phyloP scores from a whole-genome alignment of 805 yeast species.

The Saccharomycopsis fermentans region DNA sequence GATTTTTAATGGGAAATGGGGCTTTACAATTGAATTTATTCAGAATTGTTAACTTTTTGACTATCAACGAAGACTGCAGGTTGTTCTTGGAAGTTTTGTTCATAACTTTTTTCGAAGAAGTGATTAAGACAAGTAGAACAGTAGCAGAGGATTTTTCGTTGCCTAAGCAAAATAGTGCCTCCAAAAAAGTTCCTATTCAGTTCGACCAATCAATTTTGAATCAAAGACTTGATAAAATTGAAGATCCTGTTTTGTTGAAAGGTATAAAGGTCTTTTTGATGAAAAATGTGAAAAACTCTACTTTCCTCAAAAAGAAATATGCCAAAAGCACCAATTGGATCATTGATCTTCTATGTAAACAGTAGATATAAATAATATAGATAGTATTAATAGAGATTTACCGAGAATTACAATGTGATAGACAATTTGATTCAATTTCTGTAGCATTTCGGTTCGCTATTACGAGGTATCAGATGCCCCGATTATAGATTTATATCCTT shows the following conservation, averaged over 20 bases:
- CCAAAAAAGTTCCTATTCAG: constrained; percentile 22
- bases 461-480: neutral
- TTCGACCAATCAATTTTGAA: constrained; percentile 27
- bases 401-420: neutral
- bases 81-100: constrained; percentile 67
- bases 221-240: constrained; percentile 29
- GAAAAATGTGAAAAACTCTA: constrained; percentile 35
- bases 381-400: too few relatives aligned
- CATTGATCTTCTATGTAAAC: constrained; percentile 5
- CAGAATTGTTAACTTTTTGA: constrained; percentile 62
- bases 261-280: constrained; percentile 59
- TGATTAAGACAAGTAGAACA: constrained; percentile 47
- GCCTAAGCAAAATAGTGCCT: neutral
- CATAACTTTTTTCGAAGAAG: constrained; percentile 51
- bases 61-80: constrained; percentile 48
- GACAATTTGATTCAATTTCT: neutral
- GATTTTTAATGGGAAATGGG: constrained; percentile 63
- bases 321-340: constrained; percentile 39
- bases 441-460: neutral
- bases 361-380: neutral
- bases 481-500: neutral
- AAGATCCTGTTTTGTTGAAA: constrained; percentile 47
- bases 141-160: constrained; percentile 20
- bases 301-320: constrained; percentile 46
- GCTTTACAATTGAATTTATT: constrained; percentile 64